Evolutionary conservation across 345 rosid genomes (phyloP).

Genomic region (Clarkia xantiana): DNA sequence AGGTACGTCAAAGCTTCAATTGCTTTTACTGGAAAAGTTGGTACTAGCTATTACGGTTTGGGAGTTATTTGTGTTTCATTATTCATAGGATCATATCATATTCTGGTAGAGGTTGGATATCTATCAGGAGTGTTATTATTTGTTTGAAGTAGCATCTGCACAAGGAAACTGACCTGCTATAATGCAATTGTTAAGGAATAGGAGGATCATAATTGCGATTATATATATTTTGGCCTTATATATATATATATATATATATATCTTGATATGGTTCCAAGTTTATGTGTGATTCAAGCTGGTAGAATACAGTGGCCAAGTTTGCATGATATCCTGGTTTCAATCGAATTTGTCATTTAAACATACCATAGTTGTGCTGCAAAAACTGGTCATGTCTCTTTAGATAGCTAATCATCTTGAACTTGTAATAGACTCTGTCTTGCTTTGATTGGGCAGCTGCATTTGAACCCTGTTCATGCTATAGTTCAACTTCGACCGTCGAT

Average conservation of each 20-base stretch:
- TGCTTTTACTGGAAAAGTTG: background rate
- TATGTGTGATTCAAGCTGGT: too few relatives aligned
- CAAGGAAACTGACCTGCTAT: too few relatives aligned
- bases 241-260: too few relatives aligned
- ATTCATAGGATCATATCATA: background rate
- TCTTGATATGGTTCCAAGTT: too few relatives aligned
- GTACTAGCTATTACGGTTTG: background rate
- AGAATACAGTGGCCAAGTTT: too few relatives aligned
- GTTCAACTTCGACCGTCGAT: constrained; percentile 78
- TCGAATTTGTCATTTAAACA: background rate
- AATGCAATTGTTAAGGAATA: too few relatives aligned
- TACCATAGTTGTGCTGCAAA: background rate
- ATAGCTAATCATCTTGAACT: background rate
- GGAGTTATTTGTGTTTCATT: background rate
- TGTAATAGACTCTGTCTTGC: constrained; percentile 5
- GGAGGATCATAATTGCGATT: too few relatives aligned
- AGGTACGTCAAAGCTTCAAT: constrained; percentile 29
- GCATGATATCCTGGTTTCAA: too few relatives aligned
- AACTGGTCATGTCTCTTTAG: background rate
- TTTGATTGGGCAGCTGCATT: constrained; percentile 51
- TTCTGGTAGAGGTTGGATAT: too few relatives aligned
- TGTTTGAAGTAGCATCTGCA: too few relatives aligned
- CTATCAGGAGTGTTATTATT: too few relatives aligned
- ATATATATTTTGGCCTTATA: too few relatives aligned
- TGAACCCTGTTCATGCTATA: constrained; percentile 76